Evolutionary conservation across 139 green algal species (phyloP), one percentile per base, ranked within the genome.

Genomic region (Nannochloris sp.): DNA sequence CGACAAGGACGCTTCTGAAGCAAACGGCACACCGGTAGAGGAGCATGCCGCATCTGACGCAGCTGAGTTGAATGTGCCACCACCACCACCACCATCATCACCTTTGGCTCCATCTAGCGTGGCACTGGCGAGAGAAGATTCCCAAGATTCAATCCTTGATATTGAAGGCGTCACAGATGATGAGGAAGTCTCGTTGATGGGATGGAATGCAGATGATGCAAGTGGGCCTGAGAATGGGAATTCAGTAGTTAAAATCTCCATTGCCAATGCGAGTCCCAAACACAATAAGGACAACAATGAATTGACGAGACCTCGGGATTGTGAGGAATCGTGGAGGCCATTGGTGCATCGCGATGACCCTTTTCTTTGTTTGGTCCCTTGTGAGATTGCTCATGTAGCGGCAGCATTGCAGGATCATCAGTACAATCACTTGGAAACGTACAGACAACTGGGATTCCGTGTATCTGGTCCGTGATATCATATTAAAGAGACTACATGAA

Each of bases 391-490:
- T 10, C 46, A 53, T 24, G 15, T 53, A 53, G 46, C 46, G 15
- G 46, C 9, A 53, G 46, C 46, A 1, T 53, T 53, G 46, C 46
- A 53, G 46, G 46, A 53, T 53, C 46, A 53, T 53, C 46, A 53
- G 46, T 53, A 53, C 46, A 53, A 53, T 53, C 46, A 53, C 46
- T 53, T 53, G 46, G 46, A 53, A 53, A 53, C 46, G 46, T 53
- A 53, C 46, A 53, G 46, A 53, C 46, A 53, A 24, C 46, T 53
- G 12, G 46, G 46, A 0, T 53, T 53, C 46, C 2, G 46, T 18
- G 46, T 53, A 53, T 53, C 46, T 53, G 46, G 46, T 51, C 7
- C 31, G 43, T 49, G 43, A 49, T 49, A 5, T 49, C 43, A 49
- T 49, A 49, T 49, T 49, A 3, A 49, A 49, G 4, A 5, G 31